These are phyloP conservation scores for Sanguinoderma infundibulare DNA, from an alignment of 1,284 basidiomycete species.

Conservation along the genomic window DNA sequence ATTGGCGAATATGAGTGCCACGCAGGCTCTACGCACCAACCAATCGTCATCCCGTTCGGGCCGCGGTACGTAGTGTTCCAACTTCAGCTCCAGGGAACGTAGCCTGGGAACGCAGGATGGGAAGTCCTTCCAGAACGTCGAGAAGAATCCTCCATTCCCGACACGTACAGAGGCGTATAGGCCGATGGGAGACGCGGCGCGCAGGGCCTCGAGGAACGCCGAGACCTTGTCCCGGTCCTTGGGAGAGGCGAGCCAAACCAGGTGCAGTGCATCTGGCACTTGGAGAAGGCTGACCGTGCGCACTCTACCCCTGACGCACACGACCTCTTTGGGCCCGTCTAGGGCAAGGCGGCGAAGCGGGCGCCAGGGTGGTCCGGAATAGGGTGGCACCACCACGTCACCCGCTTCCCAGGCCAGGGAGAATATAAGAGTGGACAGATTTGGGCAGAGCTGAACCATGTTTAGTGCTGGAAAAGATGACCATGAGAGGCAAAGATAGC, in stretches of 20 bases:
- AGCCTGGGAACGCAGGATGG: background rate
- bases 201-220: background rate
- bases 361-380: background rate
- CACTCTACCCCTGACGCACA: background rate
- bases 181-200: background rate
- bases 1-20: background rate
- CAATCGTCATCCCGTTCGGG: background rate
- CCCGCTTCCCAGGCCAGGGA: background rate
- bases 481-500: slow-evolving; percentile 7
- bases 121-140: slow-evolving; percentile 1
- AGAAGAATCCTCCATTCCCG: background rate
- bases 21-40: background rate
- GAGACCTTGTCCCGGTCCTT: background rate
- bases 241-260: background rate
- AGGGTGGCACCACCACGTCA: background rate
- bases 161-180: background rate
- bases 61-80: background rate
- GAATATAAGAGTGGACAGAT: slow-evolving; percentile 7
- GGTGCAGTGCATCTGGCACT: background rate
- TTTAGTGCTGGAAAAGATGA: slow-evolving; percentile 5
- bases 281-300: slow-evolving; percentile 3
- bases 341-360: slow-evolving; percentile 10
- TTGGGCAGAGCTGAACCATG: slow-evolving; percentile 16
- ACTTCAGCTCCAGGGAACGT: slow-evolving; percentile 5
- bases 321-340: background rate